These are phyloP conservation scores for Haplographium delicatum DNA, from an alignment of 495 filamentous ascomycete species.

Conservation along the genomic window DNA sequence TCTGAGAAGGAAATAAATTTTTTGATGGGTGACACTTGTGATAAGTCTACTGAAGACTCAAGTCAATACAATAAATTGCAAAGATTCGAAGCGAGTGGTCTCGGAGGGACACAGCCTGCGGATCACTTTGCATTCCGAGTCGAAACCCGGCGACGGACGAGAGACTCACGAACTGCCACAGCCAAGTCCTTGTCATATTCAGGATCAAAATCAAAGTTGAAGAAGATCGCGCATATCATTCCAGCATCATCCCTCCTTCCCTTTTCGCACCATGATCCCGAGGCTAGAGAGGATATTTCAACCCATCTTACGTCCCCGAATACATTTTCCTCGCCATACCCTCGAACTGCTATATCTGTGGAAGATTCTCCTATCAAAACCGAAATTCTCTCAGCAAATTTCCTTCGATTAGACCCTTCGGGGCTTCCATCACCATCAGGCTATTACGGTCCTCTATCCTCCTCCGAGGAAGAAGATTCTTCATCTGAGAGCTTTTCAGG, in stretches of 20 bases:
- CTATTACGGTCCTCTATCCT: slow-evolving; percentile 6
- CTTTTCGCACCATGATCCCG: no score
- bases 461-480: slow-evolving; percentile 34
- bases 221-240: slow-evolving; percentile 12
- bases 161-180: slow-evolving; percentile 10
- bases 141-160: slow-evolving; percentile 41
- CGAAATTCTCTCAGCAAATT: slow-evolving; percentile 30
- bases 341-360: background rate
- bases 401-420: slow-evolving; percentile 33
- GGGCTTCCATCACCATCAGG: slow-evolving; percentile 36
- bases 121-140: slow-evolving; percentile 63
- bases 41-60: slow-evolving; percentile 1
- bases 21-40: slow-evolving; percentile 39
- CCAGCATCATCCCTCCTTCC: no score
- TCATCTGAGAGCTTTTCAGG: slow-evolving; percentile 21
- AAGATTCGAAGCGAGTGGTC: slow-evolving; percentile 55
- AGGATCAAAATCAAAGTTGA: background rate
- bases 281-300: no score
- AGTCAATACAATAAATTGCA: slow-evolving; percentile 14
- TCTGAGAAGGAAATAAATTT: slow-evolving; percentile 23
- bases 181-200: slow-evolving; percentile 13
- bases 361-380: slow-evolving; percentile 25
- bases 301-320: slow-evolving; percentile 33
- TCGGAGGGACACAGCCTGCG: slow-evolving; percentile 58
- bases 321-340: slow-evolving; percentile 25